A percentile compares a stretch with the other conserved stretches of the same genome.
Conservation (phyloP, 352 stramenopile species). For the Globisporangium megalacanthum region DNA sequence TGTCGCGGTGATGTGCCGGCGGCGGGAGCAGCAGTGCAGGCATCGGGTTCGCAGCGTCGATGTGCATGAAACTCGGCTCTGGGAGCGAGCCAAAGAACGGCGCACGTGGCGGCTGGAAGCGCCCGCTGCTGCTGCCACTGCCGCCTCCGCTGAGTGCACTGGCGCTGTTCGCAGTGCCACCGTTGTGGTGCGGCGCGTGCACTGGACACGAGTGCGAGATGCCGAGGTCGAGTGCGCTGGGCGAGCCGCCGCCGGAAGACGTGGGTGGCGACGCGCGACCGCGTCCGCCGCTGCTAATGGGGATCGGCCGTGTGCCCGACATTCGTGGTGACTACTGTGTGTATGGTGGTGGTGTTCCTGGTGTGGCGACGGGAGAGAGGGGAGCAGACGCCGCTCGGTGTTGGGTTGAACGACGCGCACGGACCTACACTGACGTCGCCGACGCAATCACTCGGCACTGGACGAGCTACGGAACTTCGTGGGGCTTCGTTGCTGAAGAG, state of each 20-base stretch:
- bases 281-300: constrained; percentile 10
- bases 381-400: too few species aligned
- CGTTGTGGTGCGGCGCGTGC: constrained; percentile 36
- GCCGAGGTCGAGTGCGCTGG: constrained; percentile 10
- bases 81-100: constrained; percentile 58
- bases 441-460: too few species aligned
- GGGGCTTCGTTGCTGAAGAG: too few species aligned
- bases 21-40: constrained; percentile 53
- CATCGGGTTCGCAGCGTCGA: constrained; percentile 33
- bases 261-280: constrained; percentile 10
- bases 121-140: constrained; percentile 11
- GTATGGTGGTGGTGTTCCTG: background rate
- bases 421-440: too few species aligned
- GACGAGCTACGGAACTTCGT: too few species aligned
- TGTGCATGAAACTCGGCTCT: constrained; percentile 48
- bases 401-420: too few species aligned
- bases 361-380: background rate
- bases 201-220: constrained; percentile 66
- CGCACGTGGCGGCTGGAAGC: constrained; percentile 41
- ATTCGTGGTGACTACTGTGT: constrained; percentile 1
- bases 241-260: constrained; percentile 14
- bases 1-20: constrained; percentile 24
- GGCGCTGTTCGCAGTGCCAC: too few species aligned
- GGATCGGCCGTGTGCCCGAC: constrained; percentile 12
- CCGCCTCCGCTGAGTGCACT: constrained; percentile 4